phyloP scores from a whole-genome alignment of 345 rosid genomes.

The Corchorus capsularis region DNA sequence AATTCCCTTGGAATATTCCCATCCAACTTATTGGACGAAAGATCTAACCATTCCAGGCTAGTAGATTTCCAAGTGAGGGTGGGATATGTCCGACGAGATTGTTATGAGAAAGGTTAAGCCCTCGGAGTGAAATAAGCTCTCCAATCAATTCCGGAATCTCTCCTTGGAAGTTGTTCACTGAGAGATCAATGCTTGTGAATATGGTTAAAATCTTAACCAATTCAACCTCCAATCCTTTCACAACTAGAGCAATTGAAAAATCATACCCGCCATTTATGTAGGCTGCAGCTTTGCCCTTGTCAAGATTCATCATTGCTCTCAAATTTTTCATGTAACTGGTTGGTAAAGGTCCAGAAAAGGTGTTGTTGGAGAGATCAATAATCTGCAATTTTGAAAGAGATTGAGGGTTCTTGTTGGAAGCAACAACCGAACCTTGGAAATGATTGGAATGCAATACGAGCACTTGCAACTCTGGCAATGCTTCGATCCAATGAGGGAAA shows the following conservation, averaged over 20 bases:
- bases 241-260: neutral
- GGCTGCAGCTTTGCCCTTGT: neutral
- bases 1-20: conserved; percentile 6
- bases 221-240: conserved; percentile 15
- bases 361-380: conserved; percentile 31
- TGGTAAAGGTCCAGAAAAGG: conserved; percentile 31
- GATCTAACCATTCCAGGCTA: neutral
- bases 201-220: conserved; percentile 22
- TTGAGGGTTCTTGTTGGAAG: neutral
- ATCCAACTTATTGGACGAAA: neutral
- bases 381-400: conserved; percentile 28
- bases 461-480: neutral
- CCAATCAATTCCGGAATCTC: neutral
- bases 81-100: neutral
- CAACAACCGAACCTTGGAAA: conserved; percentile 19
- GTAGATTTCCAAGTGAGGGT: neutral
- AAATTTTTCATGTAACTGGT: neutral
- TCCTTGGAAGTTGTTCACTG: neutral
- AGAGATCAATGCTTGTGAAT: conserved; percentile 27
- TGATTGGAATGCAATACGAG: conserved; percentile 19
- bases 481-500: conserved; percentile 21
- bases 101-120: conserved; percentile 20
- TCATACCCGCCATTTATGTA: conserved; percentile 9
- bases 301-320: neutral
- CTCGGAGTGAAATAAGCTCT: neutral